phyloP scores from a whole-genome alignment of 2,329 filamentous ascomycete species.

The Penicillium sp. region DNA sequence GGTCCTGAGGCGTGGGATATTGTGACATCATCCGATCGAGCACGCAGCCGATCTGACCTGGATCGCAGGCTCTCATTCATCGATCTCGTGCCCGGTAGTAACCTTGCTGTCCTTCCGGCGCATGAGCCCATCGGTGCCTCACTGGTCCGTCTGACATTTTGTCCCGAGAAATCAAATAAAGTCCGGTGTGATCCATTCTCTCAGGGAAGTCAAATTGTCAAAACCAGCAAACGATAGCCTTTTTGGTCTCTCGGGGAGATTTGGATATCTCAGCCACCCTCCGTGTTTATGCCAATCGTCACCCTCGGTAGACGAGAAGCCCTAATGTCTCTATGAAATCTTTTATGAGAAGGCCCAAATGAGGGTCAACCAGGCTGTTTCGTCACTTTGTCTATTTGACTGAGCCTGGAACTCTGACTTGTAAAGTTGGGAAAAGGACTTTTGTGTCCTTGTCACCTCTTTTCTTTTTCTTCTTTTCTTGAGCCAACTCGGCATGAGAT shows the following conservation, averaged over 20 bases:
- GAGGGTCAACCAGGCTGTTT: no score
- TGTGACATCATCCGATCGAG: constrained; percentile 10
- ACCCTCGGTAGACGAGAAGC: no score
- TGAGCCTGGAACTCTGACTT: no score
- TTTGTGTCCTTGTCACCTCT: no score
- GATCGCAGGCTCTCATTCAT: constrained; percentile 19
- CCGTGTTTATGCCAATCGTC: no score
- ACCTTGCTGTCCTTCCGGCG: constrained; percentile 6
- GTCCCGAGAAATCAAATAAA: constrained; percentile 21
- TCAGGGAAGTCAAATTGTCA: constrained; percentile 1
- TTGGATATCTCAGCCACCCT: no score
- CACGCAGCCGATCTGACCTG: constrained; percentile 11
- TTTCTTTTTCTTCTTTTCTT: no score
- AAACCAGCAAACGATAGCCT: constrained; percentile 5
- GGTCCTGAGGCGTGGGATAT: not conserved
- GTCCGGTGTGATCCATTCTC: constrained; percentile 12
- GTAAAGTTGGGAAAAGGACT: no score
- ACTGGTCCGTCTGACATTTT: not conserved
- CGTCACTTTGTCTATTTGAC: no score
- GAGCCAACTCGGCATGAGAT: no score
- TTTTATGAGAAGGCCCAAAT: no score
- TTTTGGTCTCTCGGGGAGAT: not conserved
- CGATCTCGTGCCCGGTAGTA: constrained; percentile 13
- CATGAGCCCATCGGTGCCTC: constrained; percentile 6
- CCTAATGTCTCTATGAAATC: no score